These are phyloP conservation scores for Quercus aquifolioides DNA, from an alignment of 306 rosid species.

Conservation along the genomic window DNA sequence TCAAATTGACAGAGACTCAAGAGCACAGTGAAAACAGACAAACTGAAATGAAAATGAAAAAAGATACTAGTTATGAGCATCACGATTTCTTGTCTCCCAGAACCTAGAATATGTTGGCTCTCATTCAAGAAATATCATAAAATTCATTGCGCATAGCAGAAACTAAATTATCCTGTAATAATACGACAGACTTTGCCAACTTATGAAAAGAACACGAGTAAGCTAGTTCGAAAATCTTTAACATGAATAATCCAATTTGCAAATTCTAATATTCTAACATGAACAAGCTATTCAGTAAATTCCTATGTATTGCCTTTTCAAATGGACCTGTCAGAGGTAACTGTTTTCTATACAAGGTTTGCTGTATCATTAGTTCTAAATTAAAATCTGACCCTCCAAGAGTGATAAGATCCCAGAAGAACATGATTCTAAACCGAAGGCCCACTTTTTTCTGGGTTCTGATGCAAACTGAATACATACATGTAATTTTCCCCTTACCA, in stretches of 20 bases:
- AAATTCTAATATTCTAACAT: constrained; percentile 36
- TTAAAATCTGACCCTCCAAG: constrained; percentile 12
- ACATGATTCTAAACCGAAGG: neutral
- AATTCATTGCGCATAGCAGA: constrained; percentile 21
- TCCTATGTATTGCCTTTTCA: constrained; percentile 31
- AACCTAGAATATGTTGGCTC: too few species aligned
- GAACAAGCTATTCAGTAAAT: constrained; percentile 35
- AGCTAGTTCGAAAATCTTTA: neutral
- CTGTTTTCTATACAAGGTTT: constrained; percentile 44
- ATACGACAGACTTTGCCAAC: constrained; percentile 4
- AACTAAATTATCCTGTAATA: neutral
- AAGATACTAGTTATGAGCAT: too few species aligned
- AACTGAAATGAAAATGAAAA: too few species aligned
- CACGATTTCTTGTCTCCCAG: too few species aligned
- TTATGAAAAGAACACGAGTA: neutral
- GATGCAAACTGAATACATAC: neutral
- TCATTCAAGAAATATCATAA: too few species aligned
- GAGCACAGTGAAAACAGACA: too few species aligned
- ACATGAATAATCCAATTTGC: constrained; percentile 39
- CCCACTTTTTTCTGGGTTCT: neutral
- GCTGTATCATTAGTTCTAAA: neutral
- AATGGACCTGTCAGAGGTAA: constrained; percentile 26
- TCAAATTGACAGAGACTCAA: too few species aligned
- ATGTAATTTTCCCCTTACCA: neutral
- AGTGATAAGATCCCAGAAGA: neutral